A percentile compares a stretch with the other conserved stretches of the same genome.
These are phyloP conservation scores for Heteromeles arbutifolia DNA, from an alignment of 306 rosid genomes.

Conservation along the genomic window DNA sequence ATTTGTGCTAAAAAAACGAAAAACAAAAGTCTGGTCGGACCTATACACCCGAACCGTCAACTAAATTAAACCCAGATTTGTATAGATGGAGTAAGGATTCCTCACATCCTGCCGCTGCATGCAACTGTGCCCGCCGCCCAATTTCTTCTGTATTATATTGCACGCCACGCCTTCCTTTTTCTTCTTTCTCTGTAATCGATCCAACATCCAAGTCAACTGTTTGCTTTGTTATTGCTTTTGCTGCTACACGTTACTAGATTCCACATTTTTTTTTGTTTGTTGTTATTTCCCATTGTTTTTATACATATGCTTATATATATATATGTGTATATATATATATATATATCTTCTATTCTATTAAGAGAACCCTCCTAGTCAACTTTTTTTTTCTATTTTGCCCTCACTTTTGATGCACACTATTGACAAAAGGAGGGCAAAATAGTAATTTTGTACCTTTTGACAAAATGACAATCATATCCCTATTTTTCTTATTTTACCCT, in stretches of 20 bases:
- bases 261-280: not conserved
- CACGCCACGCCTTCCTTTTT: not conserved
- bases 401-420: too few species aligned
- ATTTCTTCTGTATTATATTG: not conserved
- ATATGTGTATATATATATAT: not conserved
- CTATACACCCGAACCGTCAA: not conserved
- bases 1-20: not conserved
- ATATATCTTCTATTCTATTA: too few species aligned
- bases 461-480: too few species aligned
- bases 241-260: not conserved
- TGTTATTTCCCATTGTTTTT: not conserved
- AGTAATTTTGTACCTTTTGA: too few species aligned
- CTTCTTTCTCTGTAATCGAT: not conserved
- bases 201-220: not conserved
- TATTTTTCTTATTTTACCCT: too few species aligned
- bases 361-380: too few species aligned
- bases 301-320: not conserved
- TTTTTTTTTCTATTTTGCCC: too few species aligned
- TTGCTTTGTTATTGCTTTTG: not conserved
- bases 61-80: not conserved
- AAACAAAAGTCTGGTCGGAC: conserved; percentile 8
- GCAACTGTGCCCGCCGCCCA: not conserved
- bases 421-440: too few species aligned
- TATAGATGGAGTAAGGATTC: not conserved
- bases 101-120: not conserved